Evolutionary conservation across 2,329 filamentous ascomycete genomes (phyloP).

Genomic region (Fusarium cyanostomum): DNA sequence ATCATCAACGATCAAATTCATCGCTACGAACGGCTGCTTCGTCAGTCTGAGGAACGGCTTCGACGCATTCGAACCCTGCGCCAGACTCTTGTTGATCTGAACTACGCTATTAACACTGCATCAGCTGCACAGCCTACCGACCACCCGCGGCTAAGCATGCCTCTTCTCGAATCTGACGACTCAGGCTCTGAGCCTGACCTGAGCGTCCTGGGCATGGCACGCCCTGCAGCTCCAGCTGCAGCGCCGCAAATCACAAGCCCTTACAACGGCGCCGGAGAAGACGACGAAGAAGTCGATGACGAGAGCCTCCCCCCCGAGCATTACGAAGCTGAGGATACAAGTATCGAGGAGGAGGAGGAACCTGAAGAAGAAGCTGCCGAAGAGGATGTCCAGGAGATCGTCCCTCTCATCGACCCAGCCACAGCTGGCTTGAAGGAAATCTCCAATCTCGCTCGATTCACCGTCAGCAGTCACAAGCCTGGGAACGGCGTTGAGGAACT

Average conservation of each 20-base stretch:
- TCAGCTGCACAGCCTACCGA: conserved; percentile 44
- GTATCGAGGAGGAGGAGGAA: conserved; percentile 48
- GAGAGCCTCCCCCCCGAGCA: conserved; percentile 44
- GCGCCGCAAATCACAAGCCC: conserved; percentile 44
- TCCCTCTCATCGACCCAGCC: conserved; percentile 61
- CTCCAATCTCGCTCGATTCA: conserved; percentile 84
- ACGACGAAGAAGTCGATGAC: conserved; percentile 24
- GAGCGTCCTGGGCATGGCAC: conserved; percentile 50
- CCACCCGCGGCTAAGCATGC: conserved; percentile 50
- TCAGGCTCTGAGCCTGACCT: conserved; percentile 51
- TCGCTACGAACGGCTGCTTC: conserved; percentile 12
- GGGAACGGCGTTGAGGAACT: conserved; percentile 82
- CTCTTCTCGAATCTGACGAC: conserved; percentile 48
- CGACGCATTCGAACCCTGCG: not conserved
- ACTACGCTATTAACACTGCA: conserved; percentile 14
- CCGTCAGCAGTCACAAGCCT: conserved; percentile 82
- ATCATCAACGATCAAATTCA: conserved; percentile 6
- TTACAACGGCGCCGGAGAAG: conserved; percentile 39
- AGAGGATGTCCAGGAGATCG: conserved; percentile 41
- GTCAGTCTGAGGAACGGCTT: conserved; percentile 3
- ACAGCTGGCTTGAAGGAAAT: conserved; percentile 78
- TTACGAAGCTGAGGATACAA: conserved; percentile 46
- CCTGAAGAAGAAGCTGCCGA: conserved; percentile 40
- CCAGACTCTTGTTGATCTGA: too few relatives aligned
- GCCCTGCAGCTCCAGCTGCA: conserved; percentile 36